A percentile compares a stretch with the other conserved stretches of the same genome.
These are phyloP conservation scores for Globisporangium echinulatum DNA, from an alignment of 352 stramenopile species.

Conservation along the genomic window DNA sequence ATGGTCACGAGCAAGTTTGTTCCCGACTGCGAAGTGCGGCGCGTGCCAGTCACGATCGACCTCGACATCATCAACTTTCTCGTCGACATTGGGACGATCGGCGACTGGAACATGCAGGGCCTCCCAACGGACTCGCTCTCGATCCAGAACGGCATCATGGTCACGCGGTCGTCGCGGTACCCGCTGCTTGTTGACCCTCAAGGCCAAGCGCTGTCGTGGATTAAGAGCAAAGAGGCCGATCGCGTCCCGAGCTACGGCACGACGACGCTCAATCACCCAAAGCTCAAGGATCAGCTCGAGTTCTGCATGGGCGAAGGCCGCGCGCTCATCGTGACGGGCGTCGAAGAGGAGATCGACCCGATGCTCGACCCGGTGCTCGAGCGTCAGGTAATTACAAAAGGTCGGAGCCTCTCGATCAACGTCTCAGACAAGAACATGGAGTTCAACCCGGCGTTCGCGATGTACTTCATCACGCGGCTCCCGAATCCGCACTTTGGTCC, in stretches of 20 bases:
- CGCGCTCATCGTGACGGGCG: conserved; percentile 90
- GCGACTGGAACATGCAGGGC: conserved; percentile 98
- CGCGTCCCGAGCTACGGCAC: conserved; percentile 94
- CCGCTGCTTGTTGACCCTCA: conserved; percentile 97
- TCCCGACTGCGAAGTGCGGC: conserved; percentile 87
- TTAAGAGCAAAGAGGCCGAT: conserved; percentile 92
- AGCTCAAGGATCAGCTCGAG: conserved; percentile 97
- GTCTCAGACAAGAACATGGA: conserved; percentile 99
- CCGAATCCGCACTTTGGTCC: conserved; percentile 97
- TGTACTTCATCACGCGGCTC: conserved; percentile 98
- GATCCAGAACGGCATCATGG: conserved; percentile 98
- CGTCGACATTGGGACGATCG: conserved; percentile 96
- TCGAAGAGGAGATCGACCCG: conserved; percentile 98
- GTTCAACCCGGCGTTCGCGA: conserved; percentile 95
- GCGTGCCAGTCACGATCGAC: conserved; percentile 92
- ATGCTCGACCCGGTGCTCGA: conserved; percentile 98
- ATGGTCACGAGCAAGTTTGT: conserved; percentile 97
- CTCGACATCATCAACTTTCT: conserved; percentile 97
- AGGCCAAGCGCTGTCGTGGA: conserved; percentile 96
- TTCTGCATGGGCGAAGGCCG: conserved; percentile 97
- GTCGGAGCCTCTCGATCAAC: conserved; percentile 95
- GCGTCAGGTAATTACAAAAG: conserved; percentile 95
- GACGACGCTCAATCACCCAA: conserved; percentile 94
- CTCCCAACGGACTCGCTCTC: conserved; percentile 95
- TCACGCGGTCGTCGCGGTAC: conserved; percentile 94